These are phyloP conservation scores for Penicillium maclennaniae DNA, from an alignment of 495 filamentous ascomycete genomes.

Conservation along the genomic window DNA sequence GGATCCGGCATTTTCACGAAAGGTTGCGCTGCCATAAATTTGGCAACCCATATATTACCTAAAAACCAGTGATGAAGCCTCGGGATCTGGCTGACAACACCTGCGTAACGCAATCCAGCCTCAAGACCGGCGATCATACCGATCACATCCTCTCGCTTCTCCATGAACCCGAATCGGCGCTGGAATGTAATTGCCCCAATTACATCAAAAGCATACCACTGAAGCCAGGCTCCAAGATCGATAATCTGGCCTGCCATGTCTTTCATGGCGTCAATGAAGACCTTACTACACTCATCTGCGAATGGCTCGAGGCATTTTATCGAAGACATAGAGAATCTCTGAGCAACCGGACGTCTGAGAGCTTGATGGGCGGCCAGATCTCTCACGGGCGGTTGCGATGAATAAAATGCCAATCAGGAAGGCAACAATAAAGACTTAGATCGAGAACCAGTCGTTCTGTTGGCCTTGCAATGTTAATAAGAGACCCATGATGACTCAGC, in stretches of 20 bases:
- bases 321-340: slow-evolving; percentile 35
- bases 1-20: no score
- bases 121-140: slow-evolving; percentile 12
- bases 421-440: no score
- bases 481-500: no score
- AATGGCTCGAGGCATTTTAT: no score
- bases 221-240: slow-evolving; percentile 56
- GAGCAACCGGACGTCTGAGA: slow-evolving; percentile 54
- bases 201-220: slow-evolving; percentile 52
- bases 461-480: no score
- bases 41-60: no score
- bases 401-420: no score
- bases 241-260: neutral
- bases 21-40: no score
- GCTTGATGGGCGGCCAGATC: slow-evolving; percentile 65
- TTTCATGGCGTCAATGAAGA: no score
- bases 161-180: slow-evolving; percentile 12
- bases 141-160: slow-evolving; percentile 7
- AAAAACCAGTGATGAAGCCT: no score
- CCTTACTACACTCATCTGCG: no score
- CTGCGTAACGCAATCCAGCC: slow-evolving; percentile 5
- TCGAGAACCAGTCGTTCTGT: no score
- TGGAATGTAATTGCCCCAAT: slow-evolving; percentile 40
- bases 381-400: slow-evolving; percentile 33
- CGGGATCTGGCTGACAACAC: neutral